Percentiles rank a stretch among this genome's conserved stretches.
phyloP scores from a whole-genome alignment of 2,329 filamentous ascomycete species.

The Neofusicoccum laricinum region DNA sequence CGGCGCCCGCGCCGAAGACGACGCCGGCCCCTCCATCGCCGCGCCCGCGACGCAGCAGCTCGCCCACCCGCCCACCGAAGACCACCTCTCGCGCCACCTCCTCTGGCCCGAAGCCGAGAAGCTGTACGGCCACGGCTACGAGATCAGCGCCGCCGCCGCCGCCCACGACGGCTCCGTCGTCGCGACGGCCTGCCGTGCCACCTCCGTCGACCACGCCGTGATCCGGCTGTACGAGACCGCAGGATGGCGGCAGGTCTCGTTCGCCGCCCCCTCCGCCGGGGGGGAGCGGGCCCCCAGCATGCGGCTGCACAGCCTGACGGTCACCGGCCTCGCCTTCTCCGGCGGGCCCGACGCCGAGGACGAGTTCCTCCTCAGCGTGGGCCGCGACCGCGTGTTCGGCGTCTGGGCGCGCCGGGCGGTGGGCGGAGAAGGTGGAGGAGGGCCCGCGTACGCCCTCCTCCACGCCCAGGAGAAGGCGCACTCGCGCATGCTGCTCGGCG shows the following conservation, averaged over 20 bases:
- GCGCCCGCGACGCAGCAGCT: slow-evolving; percentile 42
- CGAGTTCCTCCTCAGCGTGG: slow-evolving; percentile 74
- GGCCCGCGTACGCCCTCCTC: slow-evolving; percentile 54
- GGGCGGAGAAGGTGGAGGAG: slow-evolving; percentile 27
- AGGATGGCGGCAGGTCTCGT: slow-evolving; percentile 81
- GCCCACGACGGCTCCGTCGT: slow-evolving; percentile 72
- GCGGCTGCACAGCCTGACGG: slow-evolving; percentile 70
- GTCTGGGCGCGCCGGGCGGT: slow-evolving; percentile 60
- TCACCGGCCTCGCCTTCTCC: slow-evolving; percentile 79
- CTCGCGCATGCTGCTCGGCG: slow-evolving; percentile 86
- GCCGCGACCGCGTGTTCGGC: slow-evolving; percentile 87
- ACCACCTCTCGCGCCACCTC: slow-evolving; percentile 82
- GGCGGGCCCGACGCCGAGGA: slow-evolving; percentile 41
- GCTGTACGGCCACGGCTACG: slow-evolving; percentile 95
- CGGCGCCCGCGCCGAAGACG: slow-evolving; percentile 29
- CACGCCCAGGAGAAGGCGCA: slow-evolving; percentile 80
- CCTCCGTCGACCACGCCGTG: slow-evolving; percentile 89
- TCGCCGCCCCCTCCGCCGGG: too few relatives aligned
- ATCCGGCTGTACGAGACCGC: slow-evolving; percentile 86
- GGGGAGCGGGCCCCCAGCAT: neutral
- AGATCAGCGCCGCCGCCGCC: slow-evolving; percentile 76
- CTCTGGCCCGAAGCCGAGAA: slow-evolving; percentile 97
- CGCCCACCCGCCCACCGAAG: slow-evolving; percentile 78
- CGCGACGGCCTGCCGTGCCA: slow-evolving; percentile 90
- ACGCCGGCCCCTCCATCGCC: slow-evolving; percentile 57